Base-by-base conservation (phyloP, 352 stramenopile species). In the Blastocystis sp. region DNA sequence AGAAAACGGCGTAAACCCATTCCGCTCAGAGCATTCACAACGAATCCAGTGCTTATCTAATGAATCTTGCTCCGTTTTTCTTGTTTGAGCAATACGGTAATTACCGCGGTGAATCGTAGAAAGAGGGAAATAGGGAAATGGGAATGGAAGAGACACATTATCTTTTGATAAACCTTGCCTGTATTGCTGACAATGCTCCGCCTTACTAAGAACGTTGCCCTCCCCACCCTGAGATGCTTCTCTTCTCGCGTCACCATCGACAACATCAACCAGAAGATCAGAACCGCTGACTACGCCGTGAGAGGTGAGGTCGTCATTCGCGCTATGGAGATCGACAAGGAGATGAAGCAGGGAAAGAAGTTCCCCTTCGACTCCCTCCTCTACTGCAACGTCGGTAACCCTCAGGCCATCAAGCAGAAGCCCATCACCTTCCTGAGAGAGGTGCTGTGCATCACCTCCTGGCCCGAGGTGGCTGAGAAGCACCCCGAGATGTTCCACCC, bases 311-410 rank as follows among this genome's bases (percentile, higher is more conserved):
- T 80, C 19, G 70, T 80, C 16, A 80, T 80, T 80, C 70, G 70
- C 29, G 70, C 70, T 24, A 66, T 41, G 13, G 70, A 80, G 59
- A 80, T 80, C 59, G 70, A 80, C 26, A 80, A 80, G 19, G 70
- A 80, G 35, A 70, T 80, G 70, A 80, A 80, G 70, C 81, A 91
- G 4, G 94, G 93, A 13, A 93, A 95, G 90, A 93, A 80, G 80
- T 93, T 93, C 90, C 91, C 94, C 12, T 97, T 97, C 90, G 93
- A 96, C 88, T 93, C 95, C 88, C 92, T 97, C 78, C 95, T 97
- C 80, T 93, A 94, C 90, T 97, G 94, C 93, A 97, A 97, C 92
- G 97, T 97, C 82, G 95, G 95, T 85, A 98, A 98, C 92, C 95
- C 95, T 82, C 95, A 96, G 65, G 93, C 96, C 50, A 94, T 97